Evolutionary conservation across 148 eudicot genomes (phyloP).

Genomic region (Heliamphora exappendiculata): DNA sequence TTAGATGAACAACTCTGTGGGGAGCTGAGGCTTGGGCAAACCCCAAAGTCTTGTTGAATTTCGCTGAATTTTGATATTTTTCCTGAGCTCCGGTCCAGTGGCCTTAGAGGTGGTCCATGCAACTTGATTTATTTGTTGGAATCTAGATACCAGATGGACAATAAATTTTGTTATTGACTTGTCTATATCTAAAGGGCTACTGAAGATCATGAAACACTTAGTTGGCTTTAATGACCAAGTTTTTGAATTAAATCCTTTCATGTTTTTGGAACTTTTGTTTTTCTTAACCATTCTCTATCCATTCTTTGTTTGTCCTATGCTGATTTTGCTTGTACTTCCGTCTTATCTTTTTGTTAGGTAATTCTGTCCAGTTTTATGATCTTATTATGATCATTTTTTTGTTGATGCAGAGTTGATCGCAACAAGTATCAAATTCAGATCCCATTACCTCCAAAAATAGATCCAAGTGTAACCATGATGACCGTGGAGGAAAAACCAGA

Average conservation of each 20-base stretch:
- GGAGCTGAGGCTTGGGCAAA: neutral
- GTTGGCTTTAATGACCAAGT: neutral
- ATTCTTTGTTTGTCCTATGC: neutral
- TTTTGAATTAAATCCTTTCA: neutral
- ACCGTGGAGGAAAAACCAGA: constrained; percentile 98
- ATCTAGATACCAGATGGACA: too few species aligned
- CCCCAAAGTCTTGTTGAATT: neutral
- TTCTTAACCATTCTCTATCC: neutral
- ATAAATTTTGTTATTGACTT: neutral
- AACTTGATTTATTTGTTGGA: neutral
- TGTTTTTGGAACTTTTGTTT: neutral
- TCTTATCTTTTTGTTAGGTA: neutral
- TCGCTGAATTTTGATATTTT: neutral
- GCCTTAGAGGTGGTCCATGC: neutral
- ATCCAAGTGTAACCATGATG: constrained; percentile 99
- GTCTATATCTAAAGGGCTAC: neutral
- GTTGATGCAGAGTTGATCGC: constrained; percentile 63
- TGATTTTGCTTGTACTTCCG: neutral
- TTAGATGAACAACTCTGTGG: neutral
- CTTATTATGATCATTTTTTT: neutral
- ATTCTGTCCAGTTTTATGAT: neutral
- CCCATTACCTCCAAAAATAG: constrained; percentile 93
- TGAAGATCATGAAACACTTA: neutral
- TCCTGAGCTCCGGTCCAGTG: neutral
- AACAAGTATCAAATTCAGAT: constrained; percentile 89